Percentiles rank a stretch among this genome's conserved stretches.
These are phyloP conservation scores for Fusarium duplospermum DNA, from an alignment of 2,329 filamentous ascomycete genomes.

Conservation along the genomic window DNA sequence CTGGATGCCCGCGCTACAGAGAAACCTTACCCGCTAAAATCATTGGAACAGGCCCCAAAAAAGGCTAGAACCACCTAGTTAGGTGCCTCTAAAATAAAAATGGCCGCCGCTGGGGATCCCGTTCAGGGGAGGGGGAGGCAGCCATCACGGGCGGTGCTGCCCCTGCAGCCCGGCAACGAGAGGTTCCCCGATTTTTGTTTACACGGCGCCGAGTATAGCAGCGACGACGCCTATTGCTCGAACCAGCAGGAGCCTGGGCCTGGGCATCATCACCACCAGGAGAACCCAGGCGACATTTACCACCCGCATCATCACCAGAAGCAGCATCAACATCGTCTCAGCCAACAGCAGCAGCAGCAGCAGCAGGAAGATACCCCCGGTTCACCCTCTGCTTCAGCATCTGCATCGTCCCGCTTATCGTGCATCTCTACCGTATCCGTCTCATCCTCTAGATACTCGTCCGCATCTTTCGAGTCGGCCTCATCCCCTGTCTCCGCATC, in stretches of 20 bases:
- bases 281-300: conserved; percentile 15
- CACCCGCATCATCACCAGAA: conserved; percentile 31
- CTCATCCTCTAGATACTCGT: conserved; percentile 36
- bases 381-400: conserved; percentile 39
- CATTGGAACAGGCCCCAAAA: not conserved
- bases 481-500: conserved; percentile 37
- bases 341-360: conserved; percentile 29
- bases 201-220: conserved; percentile 42
- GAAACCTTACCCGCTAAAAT: conserved; percentile 24
- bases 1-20: not conserved
- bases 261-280: conserved; percentile 5
- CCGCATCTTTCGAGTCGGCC: conserved; percentile 37
- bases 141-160: conserved; percentile 11
- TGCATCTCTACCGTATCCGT: conserved; percentile 40
- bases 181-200: conserved; percentile 59
- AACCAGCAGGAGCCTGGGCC: conserved; percentile 6
- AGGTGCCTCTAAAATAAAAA: conserved; percentile 23
- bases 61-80: conserved; percentile 14
- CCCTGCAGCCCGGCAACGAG: conserved; percentile 50
- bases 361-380: conserved; percentile 36
- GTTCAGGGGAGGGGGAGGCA: conserved; percentile 36
- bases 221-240: conserved; percentile 21
- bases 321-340: conserved; percentile 45
- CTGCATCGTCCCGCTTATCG: conserved; percentile 41
- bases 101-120: conserved; percentile 34